These are phyloP conservation scores for Bruguiera gymnorhiza DNA, from an alignment of 345 rosid genomes.

Conservation along the genomic window DNA sequence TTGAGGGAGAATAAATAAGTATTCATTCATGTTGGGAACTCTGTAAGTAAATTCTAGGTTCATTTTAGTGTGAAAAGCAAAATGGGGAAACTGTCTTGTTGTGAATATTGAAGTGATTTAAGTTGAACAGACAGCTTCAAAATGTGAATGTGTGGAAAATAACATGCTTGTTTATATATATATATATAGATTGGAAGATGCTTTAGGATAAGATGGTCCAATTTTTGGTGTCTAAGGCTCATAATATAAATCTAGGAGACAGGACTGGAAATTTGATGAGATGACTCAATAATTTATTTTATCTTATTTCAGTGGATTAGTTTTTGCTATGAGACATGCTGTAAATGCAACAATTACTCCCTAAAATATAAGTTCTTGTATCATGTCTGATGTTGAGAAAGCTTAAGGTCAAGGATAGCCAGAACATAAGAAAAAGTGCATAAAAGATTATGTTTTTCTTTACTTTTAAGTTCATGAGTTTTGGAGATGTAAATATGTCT, in stretches of 20 bases:
- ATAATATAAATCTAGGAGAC: background rate
- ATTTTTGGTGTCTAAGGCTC: background rate
- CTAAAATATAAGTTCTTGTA: too few species aligned
- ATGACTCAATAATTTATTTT: background rate
- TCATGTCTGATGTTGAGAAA: too few species aligned
- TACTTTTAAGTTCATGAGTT: too few species aligned
- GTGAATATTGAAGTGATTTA: too few species aligned
- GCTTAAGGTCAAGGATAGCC: too few species aligned
- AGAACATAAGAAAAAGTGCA: too few species aligned
- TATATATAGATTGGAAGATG: background rate
- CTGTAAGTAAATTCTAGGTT: background rate
- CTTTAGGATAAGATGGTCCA: background rate
- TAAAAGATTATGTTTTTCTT: too few species aligned
- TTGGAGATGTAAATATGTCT: too few species aligned
- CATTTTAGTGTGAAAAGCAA: background rate
- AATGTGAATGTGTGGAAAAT: background rate
- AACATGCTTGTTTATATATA: background rate
- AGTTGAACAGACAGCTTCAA: background rate
- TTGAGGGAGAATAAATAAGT: background rate
- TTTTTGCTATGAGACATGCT: too few species aligned
- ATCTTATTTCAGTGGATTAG: too few species aligned
- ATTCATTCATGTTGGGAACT: background rate
- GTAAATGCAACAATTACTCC: too few species aligned
- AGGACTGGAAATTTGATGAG: background rate
- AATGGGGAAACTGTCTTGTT: too few species aligned